Percentiles rank a stretch among this genome's conserved stretches.
These are phyloP conservation scores for Chaetothyriales sp. DNA, from an alignment of 2,329 filamentous ascomycete genomes.

Conservation along the genomic window DNA sequence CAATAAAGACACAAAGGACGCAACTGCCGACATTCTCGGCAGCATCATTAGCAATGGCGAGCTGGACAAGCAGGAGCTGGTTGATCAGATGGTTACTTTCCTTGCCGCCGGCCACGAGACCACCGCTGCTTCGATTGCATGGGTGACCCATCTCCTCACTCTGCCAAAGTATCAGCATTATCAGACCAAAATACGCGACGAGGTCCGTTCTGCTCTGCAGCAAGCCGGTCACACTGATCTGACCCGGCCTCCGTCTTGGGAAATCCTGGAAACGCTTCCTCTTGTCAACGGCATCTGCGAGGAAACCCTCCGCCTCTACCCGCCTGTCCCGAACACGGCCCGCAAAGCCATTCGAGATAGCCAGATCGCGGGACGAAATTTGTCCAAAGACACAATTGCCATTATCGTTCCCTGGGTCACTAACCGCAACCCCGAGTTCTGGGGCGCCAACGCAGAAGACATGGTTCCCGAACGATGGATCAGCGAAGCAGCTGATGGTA, in stretches of 20 bases:
- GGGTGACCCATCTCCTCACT: constrained; percentile 4
- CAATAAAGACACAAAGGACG: background rate
- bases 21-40: background rate
- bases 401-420: constrained; percentile 27
- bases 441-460: constrained; percentile 54
- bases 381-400: constrained; percentile 31
- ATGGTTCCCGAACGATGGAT: constrained; percentile 64
- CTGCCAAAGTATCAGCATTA: background rate
- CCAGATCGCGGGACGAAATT: constrained; percentile 31
- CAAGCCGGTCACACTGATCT: constrained; percentile 25
- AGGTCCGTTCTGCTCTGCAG: constrained; percentile 39
- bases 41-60: background rate
- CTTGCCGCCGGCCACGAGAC: constrained; percentile 45
- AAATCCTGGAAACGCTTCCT: constrained; percentile 51
- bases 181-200: background rate
- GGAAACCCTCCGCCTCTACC: constrained; percentile 26
- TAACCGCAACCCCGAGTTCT: constrained; percentile 56
- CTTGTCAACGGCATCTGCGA: constrained; percentile 33
- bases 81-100: constrained; percentile 82
- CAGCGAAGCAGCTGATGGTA: constrained; percentile 19
- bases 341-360: constrained; percentile 26
- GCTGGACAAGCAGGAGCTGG: constrained; percentile 57
- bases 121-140: constrained; percentile 15
- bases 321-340: constrained; percentile 24
- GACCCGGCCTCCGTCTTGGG: background rate